A percentile compares a stretch with the other conserved stretches of the same genome.
phyloP scores from a whole-genome alignment of 805 yeast species.

The Kazachstania martiniae region DNA sequence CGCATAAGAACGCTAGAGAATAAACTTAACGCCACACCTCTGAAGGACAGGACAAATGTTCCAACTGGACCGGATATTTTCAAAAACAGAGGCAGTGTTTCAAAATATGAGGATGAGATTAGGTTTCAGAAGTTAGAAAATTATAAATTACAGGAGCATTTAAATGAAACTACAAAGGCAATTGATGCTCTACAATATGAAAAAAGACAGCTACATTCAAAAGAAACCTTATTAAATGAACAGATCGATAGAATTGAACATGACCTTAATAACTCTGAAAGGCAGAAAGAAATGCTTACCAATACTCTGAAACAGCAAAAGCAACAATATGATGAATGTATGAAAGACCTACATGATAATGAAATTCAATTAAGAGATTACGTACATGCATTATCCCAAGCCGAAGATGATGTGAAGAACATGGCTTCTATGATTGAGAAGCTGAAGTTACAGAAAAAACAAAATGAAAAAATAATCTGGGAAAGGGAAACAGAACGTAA shows the following conservation, averaged over 20 bases:
- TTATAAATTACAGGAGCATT: slow-evolving; percentile 38
- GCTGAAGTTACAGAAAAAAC: slow-evolving; percentile 39
- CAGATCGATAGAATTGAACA: slow-evolving; percentile 39
- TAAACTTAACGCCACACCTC: slow-evolving; percentile 18
- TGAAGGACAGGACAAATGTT: slow-evolving; percentile 22
- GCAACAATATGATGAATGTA: slow-evolving; percentile 63
- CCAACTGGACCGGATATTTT: slow-evolving; percentile 19
- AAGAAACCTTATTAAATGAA: slow-evolving; percentile 30
- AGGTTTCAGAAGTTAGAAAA: slow-evolving; percentile 23
- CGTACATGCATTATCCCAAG: slow-evolving; percentile 34
- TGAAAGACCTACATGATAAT: slow-evolving; percentile 61
- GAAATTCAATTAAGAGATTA: slow-evolving; percentile 57
- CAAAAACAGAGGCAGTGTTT: slow-evolving; percentile 17
- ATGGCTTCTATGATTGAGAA: slow-evolving; percentile 45
- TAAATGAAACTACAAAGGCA: slow-evolving; percentile 38
- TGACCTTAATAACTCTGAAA: slow-evolving; percentile 43
- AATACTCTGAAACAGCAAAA: slow-evolving; percentile 52
- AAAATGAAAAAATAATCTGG: slow-evolving; percentile 44
- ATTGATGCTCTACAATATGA: slow-evolving; percentile 35
- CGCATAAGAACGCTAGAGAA: slow-evolving; percentile 33
- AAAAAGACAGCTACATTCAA: slow-evolving; percentile 29
- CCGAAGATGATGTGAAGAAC: slow-evolving; percentile 42
- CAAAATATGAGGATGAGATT: slow-evolving; percentile 26
- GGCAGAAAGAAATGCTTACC: slow-evolving; percentile 46
- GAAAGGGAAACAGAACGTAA: slow-evolving; percentile 41